Evolutionary conservation across 2,329 filamentous ascomycete species (phyloP).

Genomic region (Tothia fuscella): DNA sequence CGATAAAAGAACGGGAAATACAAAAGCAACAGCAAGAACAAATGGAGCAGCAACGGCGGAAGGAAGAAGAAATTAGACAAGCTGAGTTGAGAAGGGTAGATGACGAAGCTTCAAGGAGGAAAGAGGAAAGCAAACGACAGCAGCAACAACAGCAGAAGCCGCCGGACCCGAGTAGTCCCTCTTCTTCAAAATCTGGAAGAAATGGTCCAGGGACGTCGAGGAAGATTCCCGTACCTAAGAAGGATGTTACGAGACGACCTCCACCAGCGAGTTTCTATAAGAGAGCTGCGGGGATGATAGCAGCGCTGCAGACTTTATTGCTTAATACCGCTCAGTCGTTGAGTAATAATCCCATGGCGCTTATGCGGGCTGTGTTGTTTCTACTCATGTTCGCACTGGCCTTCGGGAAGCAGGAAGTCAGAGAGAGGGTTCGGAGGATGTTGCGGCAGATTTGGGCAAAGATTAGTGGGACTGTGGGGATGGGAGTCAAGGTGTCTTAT

Average conservation of each 20-base stretch:
- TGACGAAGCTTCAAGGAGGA: slow-evolving; percentile 24
- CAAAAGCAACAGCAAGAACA: slow-evolving; percentile 49
- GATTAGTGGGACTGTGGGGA: slow-evolving; percentile 71
- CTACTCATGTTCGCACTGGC: slow-evolving; percentile 66
- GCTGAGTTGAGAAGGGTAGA: slow-evolving; percentile 23
- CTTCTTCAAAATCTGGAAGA: slow-evolving; percentile 1
- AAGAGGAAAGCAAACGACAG: slow-evolving; percentile 29
- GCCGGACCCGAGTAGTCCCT: slow-evolving; percentile 17
- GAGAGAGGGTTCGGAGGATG: slow-evolving; percentile 60
- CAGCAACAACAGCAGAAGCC: slow-evolving; percentile 19
- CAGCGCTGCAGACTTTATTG: slow-evolving; percentile 36
- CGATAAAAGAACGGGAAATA: slow-evolving; percentile 46
- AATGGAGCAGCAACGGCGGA: slow-evolving; percentile 36
- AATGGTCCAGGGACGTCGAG: slow-evolving; percentile 14
- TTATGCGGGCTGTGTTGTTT: slow-evolving; percentile 60
- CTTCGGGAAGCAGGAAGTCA: slow-evolving; percentile 60
- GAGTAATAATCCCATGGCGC: slow-evolving; percentile 41
- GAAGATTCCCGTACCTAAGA: slow-evolving; percentile 19
- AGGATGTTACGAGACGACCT: slow-evolving; percentile 14
- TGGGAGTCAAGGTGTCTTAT: slow-evolving; percentile 97
- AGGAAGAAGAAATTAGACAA: slow-evolving; percentile 20
- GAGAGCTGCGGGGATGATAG: slow-evolving; percentile 34
- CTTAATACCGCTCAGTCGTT: slow-evolving; percentile 39
- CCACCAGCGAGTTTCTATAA: slow-evolving; percentile 27
- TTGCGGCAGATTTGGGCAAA: slow-evolving; percentile 67